Base-by-base conservation (phyloP, 2,329 filamentous ascomycete species). In the Penicillium sp. region DNA sequence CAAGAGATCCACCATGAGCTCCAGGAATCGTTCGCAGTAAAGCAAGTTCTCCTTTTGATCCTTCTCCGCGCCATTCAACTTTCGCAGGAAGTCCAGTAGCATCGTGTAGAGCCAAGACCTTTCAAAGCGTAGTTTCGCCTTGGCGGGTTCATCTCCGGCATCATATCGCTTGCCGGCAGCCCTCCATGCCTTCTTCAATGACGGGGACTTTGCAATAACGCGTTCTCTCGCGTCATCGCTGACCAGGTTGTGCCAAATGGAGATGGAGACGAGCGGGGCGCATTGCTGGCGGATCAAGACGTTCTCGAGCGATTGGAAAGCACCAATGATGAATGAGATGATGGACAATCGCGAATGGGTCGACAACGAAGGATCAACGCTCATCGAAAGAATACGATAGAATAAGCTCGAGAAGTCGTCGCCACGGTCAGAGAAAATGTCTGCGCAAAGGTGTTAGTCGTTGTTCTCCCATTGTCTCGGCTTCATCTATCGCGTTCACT, bases 271-370 rank as follows among this genome's bases (percentile, higher is more conserved):
- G 47, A 99, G 78, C 1, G 95, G 90, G 6, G 93, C 94, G 72
- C 94, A 97, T 77, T 99, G 94, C 71, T 96, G 97, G 57, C 94
- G 86, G 45, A 99, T 89, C 51, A 95, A 83, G 34, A 84, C 83
- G 68, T 86, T 92, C 70, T 99, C 95, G 29, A 99, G 80, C 43
- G 91, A 96, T 71, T 97, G 92, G 69, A 96, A 99, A 33, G 93
- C 89, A 60, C 87, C 85, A 46, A 95, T 95, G 57, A 97, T 81
- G 72, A 97, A 97, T 23, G 84, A 88, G 21, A 99, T 78, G n/a
- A 97, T 82, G 47, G 95, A 86, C 8, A 88, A 89, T 55, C 90
- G 85, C 49, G 96, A 81, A 26, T 79, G 76, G 34, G 81, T 75
- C 21, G 86, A 80, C 18, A 91, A 74, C 2, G 86, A 85, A 56